phyloP scores from a whole-genome alignment of 148 eudicot genomes.

The Diospyros kaki region DNA sequence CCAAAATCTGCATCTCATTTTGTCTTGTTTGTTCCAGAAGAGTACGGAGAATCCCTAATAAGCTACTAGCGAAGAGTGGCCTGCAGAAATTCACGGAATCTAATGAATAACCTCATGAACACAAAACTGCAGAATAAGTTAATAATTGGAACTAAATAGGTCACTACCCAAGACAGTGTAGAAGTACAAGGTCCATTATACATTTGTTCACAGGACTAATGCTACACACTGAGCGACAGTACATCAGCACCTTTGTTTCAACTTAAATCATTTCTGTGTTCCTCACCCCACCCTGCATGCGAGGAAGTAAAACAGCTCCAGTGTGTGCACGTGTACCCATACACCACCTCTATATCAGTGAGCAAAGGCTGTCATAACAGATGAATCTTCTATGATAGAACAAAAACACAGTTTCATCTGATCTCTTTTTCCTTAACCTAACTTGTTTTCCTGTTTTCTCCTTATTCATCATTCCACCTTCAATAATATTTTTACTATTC shows the following conservation, averaged over 20 bases:
- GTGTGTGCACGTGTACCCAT: no score
- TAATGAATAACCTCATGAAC: conserved; percentile 1
- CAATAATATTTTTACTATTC: not conserved
- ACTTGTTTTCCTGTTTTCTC: not conserved
- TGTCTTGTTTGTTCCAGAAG: conserved; percentile 62
- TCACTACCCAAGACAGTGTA: not conserved
- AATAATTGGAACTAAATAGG: conserved; percentile 2
- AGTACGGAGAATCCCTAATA: conserved; percentile 64
- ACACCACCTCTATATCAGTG: not conserved
- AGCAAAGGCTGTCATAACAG: not conserved
- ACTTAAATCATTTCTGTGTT: not conserved
- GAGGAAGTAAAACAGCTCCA: not conserved
- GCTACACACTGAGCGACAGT: not conserved
- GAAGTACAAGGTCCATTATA: not conserved
- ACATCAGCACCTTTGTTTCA: not conserved
- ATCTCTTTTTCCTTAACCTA: not conserved
- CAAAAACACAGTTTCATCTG: no score
- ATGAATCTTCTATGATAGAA: not conserved
- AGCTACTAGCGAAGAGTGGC: conserved; percentile 75
- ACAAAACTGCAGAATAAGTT: not conserved
- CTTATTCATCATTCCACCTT: not conserved
- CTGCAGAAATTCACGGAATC: conserved; percentile 35
- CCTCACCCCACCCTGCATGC: not conserved
- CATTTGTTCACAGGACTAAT: not conserved
- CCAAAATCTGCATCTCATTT: conserved; percentile 64